Evolutionary conservation across 2,329 filamentous ascomycete species (phyloP), one percentile per base, ranked within the genome.

Genomic region (Calonectria ilicicola): DNA sequence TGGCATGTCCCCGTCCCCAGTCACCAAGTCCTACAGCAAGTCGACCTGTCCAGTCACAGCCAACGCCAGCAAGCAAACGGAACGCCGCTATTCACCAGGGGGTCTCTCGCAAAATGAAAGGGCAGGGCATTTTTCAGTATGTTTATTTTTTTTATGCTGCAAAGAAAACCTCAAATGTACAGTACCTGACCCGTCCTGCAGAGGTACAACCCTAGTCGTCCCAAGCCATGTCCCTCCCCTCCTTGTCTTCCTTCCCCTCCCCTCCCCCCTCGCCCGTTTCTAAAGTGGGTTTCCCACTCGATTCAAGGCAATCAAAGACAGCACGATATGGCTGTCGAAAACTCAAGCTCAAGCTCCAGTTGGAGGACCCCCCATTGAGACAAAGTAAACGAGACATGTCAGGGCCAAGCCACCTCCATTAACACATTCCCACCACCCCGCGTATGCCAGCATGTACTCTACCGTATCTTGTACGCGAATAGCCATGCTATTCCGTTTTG

Each of bases 1-100:
- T 70, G 63, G 62, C 67, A 67, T 67, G 71, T 73, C 67, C 71
- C 21, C 32, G 65, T 65, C 65, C 58, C 19, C 27, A 40, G 63
- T 51, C 46, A 17, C 35, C 29, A 35, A 65, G 42, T 66, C 46
- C 42, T 46, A 35, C 56, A 40, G 44, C 23, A 47, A 47, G 32
- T 65, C 53, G n/a, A 67, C 7, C 44, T 62, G 58, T 17, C 58
- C 58, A 62, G 58, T 62, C 58, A 62, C 58, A 62, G 38, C 17
- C 17, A 58, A 44, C 32, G 23, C 58, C 58, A 66, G 35, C 68
- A 42, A 42, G 53, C 40, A 58, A 44, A 42, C 56, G 35, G 65
- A 44, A 60, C 44, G 44, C 66, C 44, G 38, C 27, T 56, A 63
- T 49, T 35, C 67, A 58, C 38, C 69, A 72, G 65, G 69, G 69